Base-by-base conservation (phyloP, 2,329 filamentous ascomycete genomes). In the Colletotrichum viniferum region DNA sequence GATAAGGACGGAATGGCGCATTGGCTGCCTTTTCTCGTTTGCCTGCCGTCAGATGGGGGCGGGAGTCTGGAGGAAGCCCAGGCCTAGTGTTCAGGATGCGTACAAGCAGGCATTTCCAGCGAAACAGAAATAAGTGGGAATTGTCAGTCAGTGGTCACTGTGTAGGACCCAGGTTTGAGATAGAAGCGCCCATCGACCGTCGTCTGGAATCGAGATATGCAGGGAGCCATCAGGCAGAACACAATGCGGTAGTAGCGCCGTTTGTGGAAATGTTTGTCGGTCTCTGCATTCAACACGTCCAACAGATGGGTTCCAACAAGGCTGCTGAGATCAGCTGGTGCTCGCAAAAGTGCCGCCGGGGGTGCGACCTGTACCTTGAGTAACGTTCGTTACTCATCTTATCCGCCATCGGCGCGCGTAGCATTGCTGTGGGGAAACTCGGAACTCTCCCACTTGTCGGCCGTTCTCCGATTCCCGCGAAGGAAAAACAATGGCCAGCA, bases 71-170 rank as follows among this genome's bases (percentile, higher is more conserved):
- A 68, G 55, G 34, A 34, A 28, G 43, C 36, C 63, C 55, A 38
- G 63, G 52, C 70, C 55, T 52, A 21, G 43, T 30, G 26, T 58
- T 43, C 13, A 24, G 7, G 55, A 24, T 38, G 52, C 28, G 30
- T 5, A 14, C 52, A 21, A 28, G 16, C 24, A 21, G 26, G 28
- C 12, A 38, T 24, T 55, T 38, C 56, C 56, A 16, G 9, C 38
- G 38, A 62, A n/a, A 73, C 24, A 65, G 69, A 10, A 73, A 69
- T 38, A 55, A 56, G 71, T 62, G 64, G 71, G 43, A 62, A 69
- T 43, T n/a, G 24, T 52, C 62, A 65, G 24, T 26, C 1, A 1
- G 0, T 43, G 14, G 1, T 43, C 62, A 32, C 58, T 9, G 58
- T 36, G 58, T 21, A 3, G 1, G 18, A 2, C 58, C 6, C 30